Conservation (phyloP, 306 rosid species). For the Amphicarpaea edgeworthii region DNA sequence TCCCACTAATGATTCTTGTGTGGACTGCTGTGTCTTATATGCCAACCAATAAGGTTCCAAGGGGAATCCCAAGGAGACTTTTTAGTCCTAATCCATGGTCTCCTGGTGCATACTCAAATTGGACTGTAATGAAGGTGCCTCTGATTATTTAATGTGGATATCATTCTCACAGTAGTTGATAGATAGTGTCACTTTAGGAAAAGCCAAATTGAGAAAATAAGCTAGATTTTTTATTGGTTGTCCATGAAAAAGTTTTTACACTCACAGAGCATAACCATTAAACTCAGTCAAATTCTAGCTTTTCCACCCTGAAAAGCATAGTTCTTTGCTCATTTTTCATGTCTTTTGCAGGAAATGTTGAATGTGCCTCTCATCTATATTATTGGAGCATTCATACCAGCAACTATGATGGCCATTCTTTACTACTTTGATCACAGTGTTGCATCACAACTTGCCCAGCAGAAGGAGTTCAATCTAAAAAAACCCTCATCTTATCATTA, state of each 20-base stretch:
- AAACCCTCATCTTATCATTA: conserved; percentile 88
- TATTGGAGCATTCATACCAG: conserved; percentile 87
- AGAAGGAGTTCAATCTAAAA: conserved; percentile 82
- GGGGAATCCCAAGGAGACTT: conserved; percentile 85
- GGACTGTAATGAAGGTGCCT: conserved; percentile 80
- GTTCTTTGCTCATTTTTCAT: conserved; percentile 41
- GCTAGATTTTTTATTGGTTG: too few species aligned
- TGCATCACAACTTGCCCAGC: conserved; percentile 92
- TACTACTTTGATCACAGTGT: conserved; percentile 90
- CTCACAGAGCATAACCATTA: too few species aligned
- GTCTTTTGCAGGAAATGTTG: conserved; percentile 76
- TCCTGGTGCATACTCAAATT: conserved; percentile 77
- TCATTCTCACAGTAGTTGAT: not conserved
- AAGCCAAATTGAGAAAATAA: not conserved
- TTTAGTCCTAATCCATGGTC: conserved; percentile 95
- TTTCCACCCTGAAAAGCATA: not conserved
- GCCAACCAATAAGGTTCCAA: conserved; percentile 75
- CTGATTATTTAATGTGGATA: conserved; percentile 30
- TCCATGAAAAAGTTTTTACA: too few species aligned
- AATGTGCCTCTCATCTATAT: conserved; percentile 74
- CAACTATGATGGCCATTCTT: conserved; percentile 89
- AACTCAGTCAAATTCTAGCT: conserved; percentile 15
- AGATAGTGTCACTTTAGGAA: not conserved
- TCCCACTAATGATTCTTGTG: conserved; percentile 49
- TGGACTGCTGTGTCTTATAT: conserved; percentile 86